Conservation (phyloP, 202 grass and related monocot genomes). For the Hordeum pubiflorum region DNA sequence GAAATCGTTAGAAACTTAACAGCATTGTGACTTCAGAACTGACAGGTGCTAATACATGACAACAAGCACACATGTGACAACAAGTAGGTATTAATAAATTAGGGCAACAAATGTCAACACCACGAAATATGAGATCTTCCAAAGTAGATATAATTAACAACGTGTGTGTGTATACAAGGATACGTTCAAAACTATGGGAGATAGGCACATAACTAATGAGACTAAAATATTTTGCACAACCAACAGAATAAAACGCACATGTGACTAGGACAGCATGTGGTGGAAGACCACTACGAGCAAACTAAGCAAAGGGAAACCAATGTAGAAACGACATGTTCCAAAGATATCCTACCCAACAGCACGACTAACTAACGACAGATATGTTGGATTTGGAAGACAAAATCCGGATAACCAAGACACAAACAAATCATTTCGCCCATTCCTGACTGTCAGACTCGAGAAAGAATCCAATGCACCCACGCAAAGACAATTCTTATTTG, state of each 20-base stretch:
- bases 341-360: slow-evolving; percentile 36
- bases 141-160: not conserved
- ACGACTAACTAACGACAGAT: slow-evolving; percentile 13
- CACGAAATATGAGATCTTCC: not conserved
- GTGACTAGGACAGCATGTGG: slow-evolving; percentile 28
- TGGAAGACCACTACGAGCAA: slow-evolving; percentile 19
- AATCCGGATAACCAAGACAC: slow-evolving; percentile 20
- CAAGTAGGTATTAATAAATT: slow-evolving; percentile 22
- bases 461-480: slow-evolving; percentile 35
- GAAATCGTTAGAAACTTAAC: not conserved
- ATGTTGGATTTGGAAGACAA: slow-evolving; percentile 13
- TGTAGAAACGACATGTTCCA: slow-evolving; percentile 33
- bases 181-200: not conserved
- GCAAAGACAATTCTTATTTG: slow-evolving; percentile 19
- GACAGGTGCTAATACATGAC: not conserved
- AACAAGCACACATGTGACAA: not conserved
- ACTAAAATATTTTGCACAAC: not conserved
- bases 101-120: slow-evolving; percentile 9
- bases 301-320: slow-evolving; percentile 17
- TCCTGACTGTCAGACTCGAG: not conserved
- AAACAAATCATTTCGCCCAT: slow-evolving; percentile 22
- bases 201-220: slow-evolving; percentile 8
- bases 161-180: not conserved
- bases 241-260: slow-evolving; percentile 22
- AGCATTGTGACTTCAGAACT: not conserved